A percentile compares a stretch with the other conserved stretches of the same genome.
Evolutionary conservation across 1,284 basidiomycete genomes (phyloP).

Genomic region (Sanghuangporus weigelae): DNA sequence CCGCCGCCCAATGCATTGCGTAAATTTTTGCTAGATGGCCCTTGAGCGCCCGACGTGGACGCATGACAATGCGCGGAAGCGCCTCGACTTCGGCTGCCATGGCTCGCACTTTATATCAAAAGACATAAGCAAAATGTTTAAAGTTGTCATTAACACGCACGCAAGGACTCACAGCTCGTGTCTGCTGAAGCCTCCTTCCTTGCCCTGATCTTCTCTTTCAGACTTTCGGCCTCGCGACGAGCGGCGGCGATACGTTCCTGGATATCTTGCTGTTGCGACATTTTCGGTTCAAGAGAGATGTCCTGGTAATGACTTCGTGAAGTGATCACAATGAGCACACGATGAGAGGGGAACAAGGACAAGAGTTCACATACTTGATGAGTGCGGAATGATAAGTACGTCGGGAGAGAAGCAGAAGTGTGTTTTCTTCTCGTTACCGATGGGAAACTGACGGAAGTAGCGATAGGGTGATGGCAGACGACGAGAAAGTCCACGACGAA

Average conservation of each 20-base stretch:
- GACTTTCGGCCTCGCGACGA: conserved; percentile 89
- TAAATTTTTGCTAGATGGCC: conserved; percentile 99
- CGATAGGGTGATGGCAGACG: conserved; percentile 1
- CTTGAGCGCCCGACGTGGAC: conserved; percentile 88
- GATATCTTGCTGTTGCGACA: conserved; percentile 82
- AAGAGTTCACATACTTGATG: background rate
- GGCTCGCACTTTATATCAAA: conserved; percentile 64
- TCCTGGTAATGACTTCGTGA: conserved; percentile 16
- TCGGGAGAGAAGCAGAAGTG: conserved; percentile 5
- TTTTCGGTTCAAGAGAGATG: conserved; percentile 30
- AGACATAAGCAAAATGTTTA: conserved; percentile 18
- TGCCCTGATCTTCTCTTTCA: conserved; percentile 96
- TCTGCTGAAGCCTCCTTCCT: conserved; percentile 95
- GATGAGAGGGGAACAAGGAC: background rate
- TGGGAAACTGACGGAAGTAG: conserved; percentile 2
- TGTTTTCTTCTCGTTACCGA: background rate
- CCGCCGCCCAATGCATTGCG: conserved; percentile 98
- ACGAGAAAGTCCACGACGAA: background rate
- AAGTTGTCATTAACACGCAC: conserved; percentile 6
- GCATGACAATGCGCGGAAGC: conserved; percentile 93
- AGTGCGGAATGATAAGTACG: background rate
- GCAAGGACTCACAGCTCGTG: conserved; percentile 76
- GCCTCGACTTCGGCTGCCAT: conserved; percentile 97
- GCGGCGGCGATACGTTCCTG: conserved; percentile 95
- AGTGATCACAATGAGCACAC: background rate